These are phyloP conservation scores for Pleurotus citrinopileatus DNA, from an alignment of 768 basidiomycete genomes.

Conservation along the genomic window DNA sequence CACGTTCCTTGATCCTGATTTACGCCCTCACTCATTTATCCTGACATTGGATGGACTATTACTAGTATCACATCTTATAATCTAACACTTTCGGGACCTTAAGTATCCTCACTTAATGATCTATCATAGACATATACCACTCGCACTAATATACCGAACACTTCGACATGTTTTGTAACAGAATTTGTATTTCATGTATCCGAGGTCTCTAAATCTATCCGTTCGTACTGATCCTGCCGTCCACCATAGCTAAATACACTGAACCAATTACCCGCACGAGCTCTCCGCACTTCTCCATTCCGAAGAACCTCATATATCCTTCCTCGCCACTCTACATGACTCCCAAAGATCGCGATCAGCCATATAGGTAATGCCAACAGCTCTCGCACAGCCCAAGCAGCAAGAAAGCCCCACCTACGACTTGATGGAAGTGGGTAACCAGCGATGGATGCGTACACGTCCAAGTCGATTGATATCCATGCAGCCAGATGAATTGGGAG, in stretches of 20 bases:
- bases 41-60: neutral
- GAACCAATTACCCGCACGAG: conserved; percentile 16
- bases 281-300: conserved; percentile 66
- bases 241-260: conserved; percentile 24
- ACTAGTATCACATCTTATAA: neutral
- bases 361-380: conserved; percentile 86
- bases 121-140: conserved; percentile 10
- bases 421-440: conserved; percentile 54
- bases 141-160: conserved; percentile 13
- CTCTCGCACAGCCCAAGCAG: conserved; percentile 82
- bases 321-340: conserved; percentile 88
- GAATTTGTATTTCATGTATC: conserved; percentile 2
- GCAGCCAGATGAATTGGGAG: conserved; percentile 54
- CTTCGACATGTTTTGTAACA: neutral
- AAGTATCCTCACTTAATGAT: neutral
- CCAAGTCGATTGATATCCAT: conserved; percentile 81
- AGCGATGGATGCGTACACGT: conserved; percentile 76
- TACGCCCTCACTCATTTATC: conserved; percentile 1
- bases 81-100: neutral
- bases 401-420: conserved; percentile 56
- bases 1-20: conserved; percentile 4
- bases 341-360: conserved; percentile 75
- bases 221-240: conserved; percentile 29
- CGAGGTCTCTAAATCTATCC: conserved; percentile 18
- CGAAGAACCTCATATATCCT: conserved; percentile 66